Conservation (phyloP, 2,329 filamentous ascomycete species). For the Hortaea sp. region DNA sequence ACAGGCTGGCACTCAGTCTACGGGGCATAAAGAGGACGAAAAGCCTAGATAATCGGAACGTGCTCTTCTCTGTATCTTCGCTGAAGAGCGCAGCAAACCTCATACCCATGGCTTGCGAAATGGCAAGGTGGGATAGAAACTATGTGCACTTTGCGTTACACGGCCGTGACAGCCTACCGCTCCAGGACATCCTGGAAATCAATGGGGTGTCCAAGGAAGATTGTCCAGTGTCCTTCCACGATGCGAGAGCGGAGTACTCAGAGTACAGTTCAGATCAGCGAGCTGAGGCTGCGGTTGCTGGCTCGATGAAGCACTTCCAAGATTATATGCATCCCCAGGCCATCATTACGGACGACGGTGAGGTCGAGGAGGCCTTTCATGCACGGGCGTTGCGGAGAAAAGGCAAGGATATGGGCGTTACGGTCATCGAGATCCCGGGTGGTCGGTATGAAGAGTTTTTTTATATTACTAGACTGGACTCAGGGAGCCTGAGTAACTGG, state of each 20-base stretch:
- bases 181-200: slow-evolving; percentile 60
- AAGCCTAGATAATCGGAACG: slow-evolving; percentile 54
- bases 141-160: slow-evolving; percentile 75
- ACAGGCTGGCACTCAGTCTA: slow-evolving; percentile 53
- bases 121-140: slow-evolving; percentile 60
- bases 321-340: slow-evolving; percentile 68
- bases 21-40: slow-evolving; percentile 47
- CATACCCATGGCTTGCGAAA: slow-evolving; percentile 76
- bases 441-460: slow-evolving; percentile 52
- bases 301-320: slow-evolving; percentile 62
- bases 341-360: slow-evolving; percentile 59
- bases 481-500: slow-evolving; percentile 64
- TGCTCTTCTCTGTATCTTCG: slow-evolving; percentile 70
- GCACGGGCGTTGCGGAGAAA: slow-evolving; percentile 49
- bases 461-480: slow-evolving; percentile 74
- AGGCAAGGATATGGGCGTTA: slow-evolving; percentile 40
- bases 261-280: slow-evolving; percentile 59
- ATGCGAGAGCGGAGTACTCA: slow-evolving; percentile 70
- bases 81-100: slow-evolving; percentile 62
- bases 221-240: slow-evolving; percentile 56
- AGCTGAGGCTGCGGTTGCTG: slow-evolving; percentile 53
- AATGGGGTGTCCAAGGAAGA: slow-evolving; percentile 62
- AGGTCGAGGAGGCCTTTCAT: slow-evolving; percentile 60
- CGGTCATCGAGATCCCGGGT: slow-evolving; percentile 66
- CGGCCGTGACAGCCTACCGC: slow-evolving; percentile 58